phyloP scores from a whole-genome alignment of 2,329 filamentous ascomycete genomes.

The Aureobasidium sp. region DNA sequence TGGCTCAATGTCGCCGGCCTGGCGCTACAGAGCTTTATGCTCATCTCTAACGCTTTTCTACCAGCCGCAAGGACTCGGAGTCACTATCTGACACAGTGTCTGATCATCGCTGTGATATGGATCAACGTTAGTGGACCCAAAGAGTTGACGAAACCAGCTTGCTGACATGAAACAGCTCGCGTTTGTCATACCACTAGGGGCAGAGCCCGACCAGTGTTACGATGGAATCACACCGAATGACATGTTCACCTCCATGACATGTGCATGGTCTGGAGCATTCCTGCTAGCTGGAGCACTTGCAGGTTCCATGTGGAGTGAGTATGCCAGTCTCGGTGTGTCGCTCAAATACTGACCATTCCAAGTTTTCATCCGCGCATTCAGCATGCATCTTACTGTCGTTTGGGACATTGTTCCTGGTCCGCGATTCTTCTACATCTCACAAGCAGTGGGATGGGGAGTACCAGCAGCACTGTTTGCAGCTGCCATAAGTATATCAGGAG shows the following conservation, averaged over 20 bases:
- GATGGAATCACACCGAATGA: conserved; percentile 89
- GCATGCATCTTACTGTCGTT: conserved; percentile 93
- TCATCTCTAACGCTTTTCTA: conserved; percentile 70
- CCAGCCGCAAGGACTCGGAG: conserved; percentile 83
- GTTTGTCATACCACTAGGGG: conserved; percentile 79
- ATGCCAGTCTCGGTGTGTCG: not conserved
- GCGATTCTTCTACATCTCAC: conserved; percentile 80
- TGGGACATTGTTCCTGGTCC: conserved; percentile 89
- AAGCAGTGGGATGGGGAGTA: conserved; percentile 75
- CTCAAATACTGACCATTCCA: not conserved
- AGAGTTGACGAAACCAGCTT: not conserved
- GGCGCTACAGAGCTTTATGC: conserved; percentile 62
- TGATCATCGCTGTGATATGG: conserved; percentile 65
- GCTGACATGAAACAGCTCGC: conserved; percentile 62
- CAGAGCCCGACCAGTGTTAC: conserved; percentile 71
- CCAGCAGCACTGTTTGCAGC: conserved; percentile 66
- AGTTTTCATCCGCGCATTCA: conserved; percentile 78
- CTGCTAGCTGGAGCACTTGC: conserved; percentile 79
- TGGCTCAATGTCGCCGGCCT: conserved; percentile 74
- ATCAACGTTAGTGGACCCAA: conserved; percentile 69
- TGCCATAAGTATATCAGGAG: conserved; percentile 75
- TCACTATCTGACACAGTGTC: conserved; percentile 86
- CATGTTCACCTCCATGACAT: conserved; percentile 74
- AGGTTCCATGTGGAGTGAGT: conserved; percentile 69
- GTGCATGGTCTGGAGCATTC: conserved; percentile 80